Evolutionary conservation across 2,329 filamentous ascomycete genomes (phyloP).

Genomic region (Microcyclospora tardicrescens): DNA sequence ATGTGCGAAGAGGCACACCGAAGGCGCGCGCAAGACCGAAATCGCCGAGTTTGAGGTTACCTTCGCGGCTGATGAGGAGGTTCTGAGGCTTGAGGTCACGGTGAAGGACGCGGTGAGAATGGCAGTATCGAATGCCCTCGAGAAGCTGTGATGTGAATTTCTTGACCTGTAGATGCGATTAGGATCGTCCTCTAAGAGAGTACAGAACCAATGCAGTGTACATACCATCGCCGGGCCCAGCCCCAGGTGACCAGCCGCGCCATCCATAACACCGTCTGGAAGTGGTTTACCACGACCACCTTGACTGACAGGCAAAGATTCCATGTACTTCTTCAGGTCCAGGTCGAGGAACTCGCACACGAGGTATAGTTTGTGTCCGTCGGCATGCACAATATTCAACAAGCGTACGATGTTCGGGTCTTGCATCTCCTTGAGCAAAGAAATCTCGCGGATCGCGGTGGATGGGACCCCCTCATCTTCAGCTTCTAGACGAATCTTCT

Average conservation of each 20-base stretch:
- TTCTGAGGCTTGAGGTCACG: constrained; percentile 88
- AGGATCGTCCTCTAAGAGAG: not conserved
- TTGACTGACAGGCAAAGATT: constrained; percentile 69
- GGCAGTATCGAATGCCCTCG: constrained; percentile 75
- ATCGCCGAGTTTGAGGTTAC: constrained; percentile 81
- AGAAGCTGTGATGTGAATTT: constrained; percentile 87
- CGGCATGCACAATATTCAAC: constrained; percentile 85
- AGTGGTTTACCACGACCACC: constrained; percentile 76
- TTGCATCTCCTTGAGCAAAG: constrained; percentile 85
- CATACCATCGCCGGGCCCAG: constrained; percentile 56
- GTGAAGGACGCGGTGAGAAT: constrained; percentile 75
- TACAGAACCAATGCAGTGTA: not conserved
- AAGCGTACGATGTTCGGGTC: constrained; percentile 81
- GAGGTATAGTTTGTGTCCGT: constrained; percentile 88
- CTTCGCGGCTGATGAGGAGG: constrained; percentile 70
- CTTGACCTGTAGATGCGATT: constrained; percentile 42
- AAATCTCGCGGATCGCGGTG: constrained; percentile 89
- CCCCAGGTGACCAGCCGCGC: constrained; percentile 52
- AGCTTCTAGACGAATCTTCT: constrained; percentile 90
- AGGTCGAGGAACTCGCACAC: constrained; percentile 86
- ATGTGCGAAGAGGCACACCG: constrained; percentile 78
- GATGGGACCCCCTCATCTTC: constrained; percentile 90
- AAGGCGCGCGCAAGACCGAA: constrained; percentile 84
- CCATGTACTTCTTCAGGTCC: constrained; percentile 94
- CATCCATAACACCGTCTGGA: constrained; percentile 54